Conservation (phyloP, 805 yeast species). For the Peterozyma xylosa region DNA sequence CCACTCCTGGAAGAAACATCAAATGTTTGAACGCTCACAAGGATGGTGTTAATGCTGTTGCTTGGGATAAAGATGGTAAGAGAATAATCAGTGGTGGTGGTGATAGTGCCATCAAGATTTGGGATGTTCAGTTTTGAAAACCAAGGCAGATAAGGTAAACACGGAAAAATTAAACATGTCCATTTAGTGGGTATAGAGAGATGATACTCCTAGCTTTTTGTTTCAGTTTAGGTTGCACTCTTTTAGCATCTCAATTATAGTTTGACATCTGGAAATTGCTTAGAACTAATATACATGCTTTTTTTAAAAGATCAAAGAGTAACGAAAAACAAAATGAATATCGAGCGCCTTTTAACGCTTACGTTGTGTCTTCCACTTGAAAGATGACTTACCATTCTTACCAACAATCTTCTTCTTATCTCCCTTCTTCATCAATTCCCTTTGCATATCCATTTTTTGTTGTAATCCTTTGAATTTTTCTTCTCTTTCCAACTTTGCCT, state of each 20-base stretch:
- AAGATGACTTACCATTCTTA: slow-evolving; percentile 59
- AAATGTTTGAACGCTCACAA: slow-evolving; percentile 78
- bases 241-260: not conserved
- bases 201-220: too few species aligned
- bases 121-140: slow-evolving; percentile 37
- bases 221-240: too few species aligned
- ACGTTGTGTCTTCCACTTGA: slow-evolving; percentile 81
- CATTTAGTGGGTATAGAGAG: too few species aligned
- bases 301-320: not conserved
- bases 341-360: slow-evolving; percentile 31
- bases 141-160: not conserved
- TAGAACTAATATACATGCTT: not conserved
- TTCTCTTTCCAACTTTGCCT: slow-evolving; percentile 64
- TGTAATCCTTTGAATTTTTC: slow-evolving; percentile 62
- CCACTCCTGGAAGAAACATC: slow-evolving; percentile 68
- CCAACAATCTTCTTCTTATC: slow-evolving; percentile 69
- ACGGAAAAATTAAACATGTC: not conserved
- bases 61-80: slow-evolving; percentile 48
- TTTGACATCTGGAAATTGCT: not conserved
- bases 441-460: slow-evolving; percentile 65
- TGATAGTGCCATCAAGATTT: slow-evolving; percentile 73
- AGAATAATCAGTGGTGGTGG: slow-evolving; percentile 64
- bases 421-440: slow-evolving; percentile 88
- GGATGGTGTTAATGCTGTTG: slow-evolving; percentile 72
- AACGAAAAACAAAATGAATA: not conserved